These are phyloP conservation scores for Colletotrichum musae DNA, from an alignment of 2,329 filamentous ascomycete genomes.

Conservation along the genomic window DNA sequence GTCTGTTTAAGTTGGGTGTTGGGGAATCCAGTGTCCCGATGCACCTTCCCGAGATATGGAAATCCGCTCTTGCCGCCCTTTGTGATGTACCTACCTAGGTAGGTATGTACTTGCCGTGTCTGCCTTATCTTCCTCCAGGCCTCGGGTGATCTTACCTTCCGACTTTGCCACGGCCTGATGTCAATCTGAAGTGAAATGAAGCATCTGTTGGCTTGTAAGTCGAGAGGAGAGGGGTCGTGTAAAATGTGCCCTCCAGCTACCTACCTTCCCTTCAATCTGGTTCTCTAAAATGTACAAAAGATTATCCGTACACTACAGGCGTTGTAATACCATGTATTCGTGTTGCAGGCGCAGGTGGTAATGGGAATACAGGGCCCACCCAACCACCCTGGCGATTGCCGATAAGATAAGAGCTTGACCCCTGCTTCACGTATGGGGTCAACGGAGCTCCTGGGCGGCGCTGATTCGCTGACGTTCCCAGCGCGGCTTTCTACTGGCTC, in stretches of 20 bases:
- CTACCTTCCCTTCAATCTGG: not conserved
- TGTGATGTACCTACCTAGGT: not conserved
- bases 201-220: constrained; percentile 13
- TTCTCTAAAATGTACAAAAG: too few relatives aligned
- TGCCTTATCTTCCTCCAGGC: not conserved
- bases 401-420: constrained; percentile 41
- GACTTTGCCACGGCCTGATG: constrained; percentile 4
- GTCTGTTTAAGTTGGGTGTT: not conserved
- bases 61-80: too few relatives aligned
- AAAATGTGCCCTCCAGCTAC: not conserved
- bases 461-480: not conserved
- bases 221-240: not conserved
- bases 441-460: not conserved
- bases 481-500: not conserved
- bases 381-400: not conserved
- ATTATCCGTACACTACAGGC: too few relatives aligned
- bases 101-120: not conserved
- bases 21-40: not conserved
- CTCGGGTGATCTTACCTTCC: constrained; percentile 3
- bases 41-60: not conserved
- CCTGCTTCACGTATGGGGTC: constrained; percentile 17
- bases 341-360: too few relatives aligned
- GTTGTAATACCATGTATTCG: too few relatives aligned
- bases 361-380: not conserved
- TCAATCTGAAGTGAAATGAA: constrained; percentile 1